Percentiles rank a stretch among this genome's conserved stretches.
phyloP scores from a whole-genome alignment of 23 red algal species.

The Cyanidium caldarium region DNA sequence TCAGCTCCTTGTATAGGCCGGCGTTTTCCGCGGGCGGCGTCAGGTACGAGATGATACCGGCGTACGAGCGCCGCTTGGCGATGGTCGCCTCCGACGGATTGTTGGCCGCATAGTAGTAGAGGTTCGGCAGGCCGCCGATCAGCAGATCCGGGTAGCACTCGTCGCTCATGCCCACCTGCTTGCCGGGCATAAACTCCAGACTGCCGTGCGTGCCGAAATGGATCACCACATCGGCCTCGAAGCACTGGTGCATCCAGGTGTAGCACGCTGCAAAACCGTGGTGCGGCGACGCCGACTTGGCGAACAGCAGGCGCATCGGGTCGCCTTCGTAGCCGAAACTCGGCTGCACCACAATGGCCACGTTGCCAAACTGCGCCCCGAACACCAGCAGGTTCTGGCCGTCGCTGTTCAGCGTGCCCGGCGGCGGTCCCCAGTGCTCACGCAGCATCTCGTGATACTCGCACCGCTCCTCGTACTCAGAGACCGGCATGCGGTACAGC shows the following conservation, averaged over 20 bases:
- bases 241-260: slow-evolving; percentile 69
- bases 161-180: slow-evolving; percentile 97
- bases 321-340: slow-evolving; percentile 98
- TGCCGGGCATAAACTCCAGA: slow-evolving; percentile 98
- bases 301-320: slow-evolving; percentile 94
- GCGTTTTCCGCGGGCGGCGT: slow-evolving; percentile 96
- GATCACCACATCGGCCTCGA: slow-evolving; percentile 77
- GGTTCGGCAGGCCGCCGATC: slow-evolving; percentile 71
- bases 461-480: slow-evolving; percentile 55
- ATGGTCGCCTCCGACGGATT: slow-evolving; percentile 98
- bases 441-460: slow-evolving; percentile 57
- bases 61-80: slow-evolving; percentile 94
- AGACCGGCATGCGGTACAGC: slow-evolving; percentile 78
- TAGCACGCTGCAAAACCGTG: slow-evolving; percentile 97
- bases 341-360: slow-evolving; percentile 86
- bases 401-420: slow-evolving; percentile 87
- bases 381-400: slow-evolving; percentile 86
- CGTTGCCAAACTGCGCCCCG: slow-evolving; percentile 82
- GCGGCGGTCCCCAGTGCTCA: slow-evolving; percentile 93
- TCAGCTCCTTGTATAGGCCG: slow-evolving; percentile 91
- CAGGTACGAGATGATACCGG: slow-evolving; percentile 91
- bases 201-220: slow-evolving; percentile 99
- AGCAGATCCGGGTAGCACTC: slow-evolving; percentile 89
- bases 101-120: slow-evolving; percentile 99
- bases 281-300: slow-evolving; percentile 90